phyloP scores from a whole-genome alignment of 306 rosid genomes.

The Vicia faba region DNA sequence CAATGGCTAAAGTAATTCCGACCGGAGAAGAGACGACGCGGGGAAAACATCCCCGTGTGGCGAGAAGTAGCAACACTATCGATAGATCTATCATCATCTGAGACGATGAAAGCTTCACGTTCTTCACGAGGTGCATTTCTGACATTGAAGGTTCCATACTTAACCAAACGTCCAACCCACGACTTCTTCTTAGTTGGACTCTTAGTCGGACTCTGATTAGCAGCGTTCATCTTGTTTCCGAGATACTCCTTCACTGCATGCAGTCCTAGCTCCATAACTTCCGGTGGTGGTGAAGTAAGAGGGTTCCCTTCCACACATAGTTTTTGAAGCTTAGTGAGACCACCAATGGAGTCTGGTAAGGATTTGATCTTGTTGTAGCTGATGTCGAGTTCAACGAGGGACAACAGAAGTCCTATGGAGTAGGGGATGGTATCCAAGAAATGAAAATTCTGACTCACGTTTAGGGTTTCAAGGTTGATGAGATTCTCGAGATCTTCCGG shows the following conservation, averaged over 20 bases:
- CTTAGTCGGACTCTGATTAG: conserved; percentile 40
- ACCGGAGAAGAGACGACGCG: conserved; percentile 81
- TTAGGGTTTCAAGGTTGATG: conserved; percentile 69
- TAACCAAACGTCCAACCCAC: conserved; percentile 70
- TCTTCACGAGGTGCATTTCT: conserved; percentile 39
- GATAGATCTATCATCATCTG: conserved; percentile 61
- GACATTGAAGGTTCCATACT: conserved; percentile 53
- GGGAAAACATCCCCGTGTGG: conserved; percentile 67
- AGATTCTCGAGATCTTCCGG: conserved; percentile 83
- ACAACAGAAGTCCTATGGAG: conserved; percentile 77
- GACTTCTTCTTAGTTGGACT: conserved; percentile 59
- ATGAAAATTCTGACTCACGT: conserved; percentile 92
- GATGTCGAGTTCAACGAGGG: conserved; percentile 69
- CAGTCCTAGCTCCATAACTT: conserved; percentile 65
- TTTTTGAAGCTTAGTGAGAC: conserved; percentile 68
- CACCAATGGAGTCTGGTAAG: conserved; percentile 69
- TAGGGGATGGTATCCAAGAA: conserved; percentile 66
- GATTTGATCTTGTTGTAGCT: conserved; percentile 74
- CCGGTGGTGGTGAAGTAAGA: conserved; percentile 59
- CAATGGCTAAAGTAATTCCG: conserved; percentile 50
- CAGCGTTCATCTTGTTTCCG: conserved; percentile 58
- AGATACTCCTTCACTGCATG: conserved; percentile 68
- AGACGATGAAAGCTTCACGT: conserved; percentile 46
- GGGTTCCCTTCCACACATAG: conserved; percentile 84
- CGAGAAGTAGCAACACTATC: conserved; percentile 74